These are phyloP conservation scores for Fusarium heterosporum DNA, from an alignment of 2,329 filamentous ascomycete species.

Conservation along the genomic window DNA sequence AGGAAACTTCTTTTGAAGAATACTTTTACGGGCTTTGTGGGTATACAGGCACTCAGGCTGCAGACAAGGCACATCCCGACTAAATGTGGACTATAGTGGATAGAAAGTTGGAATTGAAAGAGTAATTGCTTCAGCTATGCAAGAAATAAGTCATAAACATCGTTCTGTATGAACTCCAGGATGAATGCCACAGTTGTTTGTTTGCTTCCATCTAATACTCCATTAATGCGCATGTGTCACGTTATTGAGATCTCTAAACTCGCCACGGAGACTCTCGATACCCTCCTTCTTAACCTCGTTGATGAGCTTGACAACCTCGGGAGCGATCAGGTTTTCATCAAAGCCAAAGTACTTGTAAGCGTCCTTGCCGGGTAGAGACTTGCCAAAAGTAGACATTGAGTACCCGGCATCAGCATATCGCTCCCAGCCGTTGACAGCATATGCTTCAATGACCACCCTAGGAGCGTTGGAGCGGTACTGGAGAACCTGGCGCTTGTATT, in stretches of 20 bases:
- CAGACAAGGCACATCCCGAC: not conserved
- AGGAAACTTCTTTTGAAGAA: not conserved
- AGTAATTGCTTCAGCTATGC: conserved; percentile 20
- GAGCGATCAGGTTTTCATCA: conserved; percentile 57
- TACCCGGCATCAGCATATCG: conserved; percentile 68
- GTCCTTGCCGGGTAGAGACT: conserved; percentile 65
- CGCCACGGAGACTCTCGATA: conserved; percentile 48
- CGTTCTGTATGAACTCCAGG: conserved; percentile 25
- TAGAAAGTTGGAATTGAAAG: not conserved
- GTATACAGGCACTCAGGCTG: not conserved
- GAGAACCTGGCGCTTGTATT: conserved; percentile 61
- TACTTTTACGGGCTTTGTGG: not conserved
- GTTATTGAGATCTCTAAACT: conserved; percentile 50
- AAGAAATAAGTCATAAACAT: conserved; percentile 14
- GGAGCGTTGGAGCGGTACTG: conserved; percentile 57
- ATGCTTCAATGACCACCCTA: conserved; percentile 70
- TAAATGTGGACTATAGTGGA: not conserved
- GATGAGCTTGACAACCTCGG: conserved; percentile 51
- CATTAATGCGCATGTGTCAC: conserved; percentile 40
- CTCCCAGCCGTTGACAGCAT: conserved; percentile 69
- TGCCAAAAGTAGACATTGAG: conserved; percentile 66
- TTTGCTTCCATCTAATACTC: conserved; percentile 2
- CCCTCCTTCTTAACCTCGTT: conserved; percentile 48
- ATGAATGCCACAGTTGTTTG: conserved; percentile 3
- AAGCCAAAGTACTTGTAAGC: conserved; percentile 69